Evolutionary conservation across 208 protist genomes (phyloP), one percentile per base, ranked within the genome.

Genomic region (Acanthamoeba polyphaga): DNA sequence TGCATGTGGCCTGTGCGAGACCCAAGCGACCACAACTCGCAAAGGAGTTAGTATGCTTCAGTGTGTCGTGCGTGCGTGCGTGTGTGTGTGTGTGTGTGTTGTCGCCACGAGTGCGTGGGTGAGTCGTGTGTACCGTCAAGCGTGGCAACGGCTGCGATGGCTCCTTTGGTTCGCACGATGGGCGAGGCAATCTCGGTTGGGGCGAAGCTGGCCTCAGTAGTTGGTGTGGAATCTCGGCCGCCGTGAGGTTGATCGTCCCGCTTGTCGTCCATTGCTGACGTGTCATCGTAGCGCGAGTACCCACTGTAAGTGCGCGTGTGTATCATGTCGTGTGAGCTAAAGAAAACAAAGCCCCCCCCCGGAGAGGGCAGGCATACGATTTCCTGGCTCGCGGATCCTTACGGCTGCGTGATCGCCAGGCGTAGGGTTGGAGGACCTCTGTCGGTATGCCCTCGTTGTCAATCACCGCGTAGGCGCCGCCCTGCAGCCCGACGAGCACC

Each of bases 381-480:
- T 72, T 72, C 6, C 66, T 8, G 24, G n/a, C 3, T 27, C 66
- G 66, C 66, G 29, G n/a, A 27, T 72, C 66, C n/a, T 38, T 29
- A 0, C 66, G 24, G 66, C 27, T 10, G 66, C 66, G 66, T 4
- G 66, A 29, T n/a, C 29, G 38, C 1, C 72, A 13, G 38, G 38
- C 32, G 72, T 80, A 80, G 72, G 72, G 72, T 10, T 80, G 9
- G 72, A 80, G 72, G 19, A 80, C 43, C 22, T 80, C 72, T 0
- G 32, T 80, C 0, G 72, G 38, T 3, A 53, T 43, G 72, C 72
- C 72, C 38, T 80, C 38, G 72, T 80, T 80, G 38, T 80, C 72
- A 43, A 80, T 80, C 72, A 80, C 72, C 15, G 72, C 72, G 43
- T 80, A 80, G 32, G 72, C 72, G 38, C 72, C 72, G 72, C 72